Percentiles rank a stretch among this genome's conserved stretches.
Evolutionary conservation across 164 flowering plant genomes (phyloP).

Genomic region (Tetracentron sinense): DNA sequence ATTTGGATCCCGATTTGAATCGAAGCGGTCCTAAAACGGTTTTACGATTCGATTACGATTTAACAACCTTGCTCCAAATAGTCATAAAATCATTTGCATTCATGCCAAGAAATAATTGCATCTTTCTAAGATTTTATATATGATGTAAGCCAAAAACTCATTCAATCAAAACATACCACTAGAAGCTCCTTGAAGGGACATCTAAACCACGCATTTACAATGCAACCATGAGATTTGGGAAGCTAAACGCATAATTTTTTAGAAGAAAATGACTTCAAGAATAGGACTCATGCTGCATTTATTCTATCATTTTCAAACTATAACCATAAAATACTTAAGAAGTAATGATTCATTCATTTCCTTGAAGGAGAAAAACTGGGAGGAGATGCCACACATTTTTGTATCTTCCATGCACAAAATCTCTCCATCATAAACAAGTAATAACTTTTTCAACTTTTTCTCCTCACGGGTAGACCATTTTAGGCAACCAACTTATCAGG

Average conservation of each 20-base stretch:
- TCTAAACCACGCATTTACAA: background rate
- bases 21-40: no score
- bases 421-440: background rate
- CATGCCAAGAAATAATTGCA: background rate
- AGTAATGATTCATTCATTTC: background rate
- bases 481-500: no score
- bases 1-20: no score
- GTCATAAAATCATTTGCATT: background rate
- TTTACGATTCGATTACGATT: no score
- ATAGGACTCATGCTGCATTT: background rate
- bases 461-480: no score
- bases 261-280: no score
- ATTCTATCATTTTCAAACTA: no score
- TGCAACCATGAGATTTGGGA: background rate
- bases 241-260: background rate
- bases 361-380: background rate
- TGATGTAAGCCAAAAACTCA: background rate
- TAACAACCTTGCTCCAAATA: background rate
- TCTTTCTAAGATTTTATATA: background rate
- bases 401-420: background rate
- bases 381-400: background rate
- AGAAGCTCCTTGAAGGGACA: background rate
- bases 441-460: no score
- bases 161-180: background rate
- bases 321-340: background rate